phyloP scores from a whole-genome alignment of 1,139 yeast species.

The Pichia sp. region DNA sequence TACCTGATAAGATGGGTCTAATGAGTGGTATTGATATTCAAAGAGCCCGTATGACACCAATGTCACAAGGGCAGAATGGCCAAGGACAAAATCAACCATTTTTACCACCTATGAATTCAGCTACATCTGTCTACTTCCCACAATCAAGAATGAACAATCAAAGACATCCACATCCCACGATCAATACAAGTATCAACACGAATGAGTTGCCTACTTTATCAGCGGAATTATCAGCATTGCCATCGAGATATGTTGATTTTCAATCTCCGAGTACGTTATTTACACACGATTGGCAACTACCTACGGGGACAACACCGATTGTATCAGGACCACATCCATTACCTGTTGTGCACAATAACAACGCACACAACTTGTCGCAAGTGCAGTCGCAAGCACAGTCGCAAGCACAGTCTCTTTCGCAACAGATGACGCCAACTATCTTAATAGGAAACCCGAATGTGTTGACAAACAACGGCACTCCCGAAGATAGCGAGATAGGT shows the following conservation, averaged over 20 bases:
- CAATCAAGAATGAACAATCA: constrained; percentile 5
- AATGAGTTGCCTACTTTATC: constrained; percentile 30
- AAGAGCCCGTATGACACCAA: background rate
- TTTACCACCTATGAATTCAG: constrained; percentile 18
- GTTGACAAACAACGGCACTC: background rate
- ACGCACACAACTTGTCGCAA: no score
- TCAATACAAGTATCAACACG: background rate
- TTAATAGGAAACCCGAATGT: background rate
- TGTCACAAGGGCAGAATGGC: background rate
- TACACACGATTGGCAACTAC: constrained; percentile 33
- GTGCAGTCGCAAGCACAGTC: no score
- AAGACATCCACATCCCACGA: constrained; percentile 2
- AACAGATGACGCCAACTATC: background rate
- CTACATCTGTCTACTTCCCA: constrained; percentile 19
- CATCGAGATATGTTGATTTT: constrained; percentile 45
- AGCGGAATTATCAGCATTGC: constrained; percentile 41
- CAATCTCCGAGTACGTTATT: constrained; percentile 35
- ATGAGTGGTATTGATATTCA: background rate
- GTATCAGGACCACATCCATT: constrained; percentile 17
- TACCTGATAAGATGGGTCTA: background rate
- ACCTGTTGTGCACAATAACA: background rate
- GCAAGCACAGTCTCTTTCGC: background rate
- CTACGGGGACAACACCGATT: constrained; percentile 32
- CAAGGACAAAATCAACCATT: constrained; percentile 7
- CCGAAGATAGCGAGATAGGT: no score